Base-by-base conservation (phyloP, 768 basidiomycete species). In the Tephrocybe sp. region DNA sequence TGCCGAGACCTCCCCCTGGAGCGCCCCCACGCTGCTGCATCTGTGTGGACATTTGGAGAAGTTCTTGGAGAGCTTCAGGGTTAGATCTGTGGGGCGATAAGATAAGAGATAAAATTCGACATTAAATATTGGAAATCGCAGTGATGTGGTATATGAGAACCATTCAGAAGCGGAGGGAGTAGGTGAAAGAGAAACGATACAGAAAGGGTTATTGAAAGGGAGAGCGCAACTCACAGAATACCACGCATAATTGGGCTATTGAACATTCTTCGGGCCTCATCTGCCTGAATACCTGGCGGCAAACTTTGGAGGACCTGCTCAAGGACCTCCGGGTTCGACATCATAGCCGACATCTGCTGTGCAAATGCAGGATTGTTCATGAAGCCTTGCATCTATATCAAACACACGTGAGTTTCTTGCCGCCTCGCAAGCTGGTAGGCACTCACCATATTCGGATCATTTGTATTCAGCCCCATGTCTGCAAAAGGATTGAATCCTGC, bases 401-500 rank as follows among this genome's bases (percentile, higher is more conserved):
- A 17, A 1, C 5, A 32, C n/a, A 20, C 33, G 22, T 17, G 11
- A 35, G 35, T 14, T 16, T 19, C 5, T 5, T 23, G 16, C 12
- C 5, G 10, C 34, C 19, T 30, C 3, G 13, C 12, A n/a, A 10
- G 22, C 10, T n/a, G 30, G 26, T 45, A 2, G 3, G 12, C 12
- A 70, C 81, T 57, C 53, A 92, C 92, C 83, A 96, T 90, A 65
- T 98, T 97, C 0, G 95, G 95, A 65, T 98, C 96, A 59, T 90
- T 91, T 4, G 80, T 75, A 63, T 99, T 99, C 39, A 96, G 44
- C 1, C 95, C 96, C 82, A 96, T 84, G 4, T 87, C 87, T 0
- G 87, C 78, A 62, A 99, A 98, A 0, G 97, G 96, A 61, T 98
- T 98, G 64, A 95, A 74, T 5, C 89, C 88, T 0, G 87, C 87